Evolutionary conservation across 257 asterid species (phyloP).

Genomic region (Anisodus tanguticus): DNA sequence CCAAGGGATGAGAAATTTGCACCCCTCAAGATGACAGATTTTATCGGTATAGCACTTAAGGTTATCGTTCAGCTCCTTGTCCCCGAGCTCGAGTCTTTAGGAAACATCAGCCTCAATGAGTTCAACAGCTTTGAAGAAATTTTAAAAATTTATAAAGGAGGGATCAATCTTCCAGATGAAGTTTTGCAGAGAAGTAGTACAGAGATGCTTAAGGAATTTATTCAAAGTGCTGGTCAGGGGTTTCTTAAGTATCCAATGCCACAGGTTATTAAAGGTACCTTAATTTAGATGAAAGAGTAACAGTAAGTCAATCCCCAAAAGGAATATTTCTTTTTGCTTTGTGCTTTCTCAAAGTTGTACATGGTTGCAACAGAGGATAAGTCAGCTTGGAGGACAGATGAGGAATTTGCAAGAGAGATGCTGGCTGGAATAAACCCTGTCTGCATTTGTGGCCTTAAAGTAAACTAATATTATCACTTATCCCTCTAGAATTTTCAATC

Average conservation of each 20-base stretch:
- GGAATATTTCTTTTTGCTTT: background rate
- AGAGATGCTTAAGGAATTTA: slow-evolving; percentile 53
- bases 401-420: slow-evolving; percentile 76
- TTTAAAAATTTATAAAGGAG: slow-evolving; percentile 51
- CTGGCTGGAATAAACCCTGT: slow-evolving; percentile 73
- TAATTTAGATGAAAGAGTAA: background rate
- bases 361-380: slow-evolving; percentile 47
- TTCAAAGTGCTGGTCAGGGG: slow-evolving; percentile 55
- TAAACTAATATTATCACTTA: slow-evolving; percentile 24
- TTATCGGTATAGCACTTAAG: slow-evolving; percentile 55
- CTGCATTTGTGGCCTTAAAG: slow-evolving; percentile 55
- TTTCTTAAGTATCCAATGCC: slow-evolving; percentile 63
- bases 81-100: slow-evolving; percentile 52
- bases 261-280: slow-evolving; percentile 57
- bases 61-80: slow-evolving; percentile 59
- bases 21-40: slow-evolving; percentile 62
- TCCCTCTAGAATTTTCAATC: background rate
- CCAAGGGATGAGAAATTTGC: slow-evolving; percentile 75
- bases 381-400: slow-evolving; percentile 77
- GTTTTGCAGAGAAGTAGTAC: slow-evolving; percentile 35
- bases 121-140: slow-evolving; percentile 58
- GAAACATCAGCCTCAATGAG: slow-evolving; percentile 46
- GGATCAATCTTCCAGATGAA: slow-evolving; percentile 49
- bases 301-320: background rate
- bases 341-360: background rate